These are phyloP conservation scores for Fusarium sp. DNA, from an alignment of 2,329 filamentous ascomycete species.

Conservation along the genomic window DNA sequence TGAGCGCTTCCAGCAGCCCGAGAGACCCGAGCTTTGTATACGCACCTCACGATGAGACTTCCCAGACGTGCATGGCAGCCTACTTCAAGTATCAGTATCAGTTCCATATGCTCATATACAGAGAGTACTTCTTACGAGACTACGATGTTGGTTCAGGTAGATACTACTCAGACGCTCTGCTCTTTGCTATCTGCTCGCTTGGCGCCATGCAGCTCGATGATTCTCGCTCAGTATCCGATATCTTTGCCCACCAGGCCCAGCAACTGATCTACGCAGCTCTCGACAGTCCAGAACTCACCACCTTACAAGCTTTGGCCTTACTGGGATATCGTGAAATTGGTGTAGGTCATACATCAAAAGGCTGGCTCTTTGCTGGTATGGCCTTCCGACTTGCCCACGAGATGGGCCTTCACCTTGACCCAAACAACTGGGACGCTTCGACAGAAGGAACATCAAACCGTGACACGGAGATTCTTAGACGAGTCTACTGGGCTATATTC, in stretches of 20 bases:
- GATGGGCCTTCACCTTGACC: conserved; percentile 65
- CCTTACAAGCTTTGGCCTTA: conserved; percentile 58
- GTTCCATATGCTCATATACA: conserved; percentile 63
- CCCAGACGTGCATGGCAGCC: conserved; percentile 58
- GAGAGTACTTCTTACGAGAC: conserved; percentile 63
- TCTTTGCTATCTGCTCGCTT: conserved; percentile 62
- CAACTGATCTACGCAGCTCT: conserved; percentile 58
- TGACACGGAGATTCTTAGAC: conserved; percentile 61
- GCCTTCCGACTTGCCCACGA: conserved; percentile 63
- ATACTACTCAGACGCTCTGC: conserved; percentile 62
- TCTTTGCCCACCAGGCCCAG: conserved; percentile 59
- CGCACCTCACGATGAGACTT: conserved; percentile 58
- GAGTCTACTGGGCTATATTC: conserved; percentile 64
- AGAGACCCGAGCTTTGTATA: conserved; percentile 50
- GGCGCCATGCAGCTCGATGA: conserved; percentile 61
- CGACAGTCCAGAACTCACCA: conserved; percentile 60
- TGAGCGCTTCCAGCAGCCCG: conserved; percentile 33
- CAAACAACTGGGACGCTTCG: conserved; percentile 60
- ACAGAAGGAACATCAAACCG: conserved; percentile 47
- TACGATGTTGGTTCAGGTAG: conserved; percentile 59
- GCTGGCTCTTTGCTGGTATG: conserved; percentile 65
- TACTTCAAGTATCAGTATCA: conserved; percentile 63
- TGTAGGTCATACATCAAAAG: conserved; percentile 60
- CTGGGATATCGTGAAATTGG: conserved; percentile 62
- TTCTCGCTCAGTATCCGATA: conserved; percentile 53